Evolutionary conservation across 345 rosid genomes (phyloP).

Genomic region (Acer yangbiense): DNA sequence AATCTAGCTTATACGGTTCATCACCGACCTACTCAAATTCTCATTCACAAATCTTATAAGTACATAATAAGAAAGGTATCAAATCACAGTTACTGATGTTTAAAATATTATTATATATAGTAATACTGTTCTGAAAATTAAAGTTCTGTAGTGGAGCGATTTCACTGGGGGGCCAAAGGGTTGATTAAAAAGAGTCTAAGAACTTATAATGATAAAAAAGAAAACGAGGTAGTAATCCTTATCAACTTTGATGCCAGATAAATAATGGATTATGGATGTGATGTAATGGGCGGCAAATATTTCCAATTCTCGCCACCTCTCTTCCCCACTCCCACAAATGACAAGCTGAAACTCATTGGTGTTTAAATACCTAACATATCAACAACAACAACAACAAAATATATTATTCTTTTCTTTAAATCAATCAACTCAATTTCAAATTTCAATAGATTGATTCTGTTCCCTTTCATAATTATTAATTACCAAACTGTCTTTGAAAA

Average conservation of each 20-base stretch:
- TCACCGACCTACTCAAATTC: no score
- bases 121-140: no score
- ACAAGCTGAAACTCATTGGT: neutral
- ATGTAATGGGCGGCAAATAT: slow-evolving; percentile 15
- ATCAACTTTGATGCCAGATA: neutral
- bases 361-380: neutral
- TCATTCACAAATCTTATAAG: no score
- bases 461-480: neutral
- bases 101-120: no score
- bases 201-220: neutral
- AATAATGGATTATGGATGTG: neutral
- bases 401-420: neutral
- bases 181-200: no score
- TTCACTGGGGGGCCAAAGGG: no score
- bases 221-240: neutral
- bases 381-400: neutral
- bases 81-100: no score
- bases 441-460: neutral
- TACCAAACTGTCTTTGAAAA: no score
- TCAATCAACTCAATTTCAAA: neutral
- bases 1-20: no score
- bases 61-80: no score
- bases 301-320: slow-evolving; percentile 4
- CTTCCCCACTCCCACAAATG: neutral
- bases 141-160: no score